Conservation (phyloP, 192 early-diverging fungal genomes). For the Coemansia sp. region DNA sequence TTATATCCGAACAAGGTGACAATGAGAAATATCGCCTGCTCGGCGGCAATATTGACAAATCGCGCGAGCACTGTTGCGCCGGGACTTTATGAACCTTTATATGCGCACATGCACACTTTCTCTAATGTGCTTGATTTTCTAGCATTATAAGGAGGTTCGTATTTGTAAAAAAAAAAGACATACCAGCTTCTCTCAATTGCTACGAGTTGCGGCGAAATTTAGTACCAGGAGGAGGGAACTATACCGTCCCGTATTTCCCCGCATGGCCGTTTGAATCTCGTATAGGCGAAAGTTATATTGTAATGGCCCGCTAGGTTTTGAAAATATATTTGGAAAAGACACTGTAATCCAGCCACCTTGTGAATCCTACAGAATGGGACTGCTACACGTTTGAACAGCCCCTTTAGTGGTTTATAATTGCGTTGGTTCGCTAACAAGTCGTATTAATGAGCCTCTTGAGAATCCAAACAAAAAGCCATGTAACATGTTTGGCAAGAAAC, state of each 20-base stretch:
- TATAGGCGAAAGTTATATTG: neutral
- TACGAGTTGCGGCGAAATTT: neutral
- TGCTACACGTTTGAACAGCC: neutral
- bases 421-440: neutral
- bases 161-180: neutral
- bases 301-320: neutral
- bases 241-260: constrained; percentile 1
- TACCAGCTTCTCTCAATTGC: too few relatives aligned
- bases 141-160: neutral
- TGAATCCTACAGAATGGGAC: neutral
- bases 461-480: too few relatives aligned
- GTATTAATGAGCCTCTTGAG: too few relatives aligned
- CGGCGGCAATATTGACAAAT: constrained; percentile 13
- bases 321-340: neutral
- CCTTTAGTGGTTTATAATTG: too few relatives aligned
- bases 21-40: neutral
- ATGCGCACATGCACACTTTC: neutral
- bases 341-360: neutral
- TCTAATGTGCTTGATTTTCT: neutral
- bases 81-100: neutral
- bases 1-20: constrained; percentile 1
- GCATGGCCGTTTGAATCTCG: neutral
- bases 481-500: neutral
- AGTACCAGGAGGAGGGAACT: neutral
- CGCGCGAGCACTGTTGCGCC: constrained; percentile 1